Percentiles rank a stretch among this genome's conserved stretches.
phyloP scores from a whole-genome alignment of 768 basidiomycete genomes.

The Leccinum subtestaceum region DNA sequence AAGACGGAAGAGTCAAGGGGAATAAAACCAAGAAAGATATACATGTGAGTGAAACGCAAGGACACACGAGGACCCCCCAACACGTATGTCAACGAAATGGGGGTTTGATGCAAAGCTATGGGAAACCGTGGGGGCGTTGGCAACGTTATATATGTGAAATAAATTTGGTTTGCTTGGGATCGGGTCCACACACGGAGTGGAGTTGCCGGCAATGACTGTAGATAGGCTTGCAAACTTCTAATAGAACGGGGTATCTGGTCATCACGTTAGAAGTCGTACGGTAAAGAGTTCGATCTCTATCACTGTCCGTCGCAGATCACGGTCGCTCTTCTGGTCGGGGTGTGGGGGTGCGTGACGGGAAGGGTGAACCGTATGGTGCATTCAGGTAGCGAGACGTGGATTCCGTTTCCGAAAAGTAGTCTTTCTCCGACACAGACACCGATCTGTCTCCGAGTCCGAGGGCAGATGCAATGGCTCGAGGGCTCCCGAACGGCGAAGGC shows the following conservation, averaged over 20 bases:
- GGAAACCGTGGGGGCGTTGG: conserved; percentile 27
- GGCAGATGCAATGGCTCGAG: conserved; percentile 48
- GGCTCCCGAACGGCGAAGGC: conserved; percentile 49
- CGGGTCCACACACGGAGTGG: conserved; percentile 18
- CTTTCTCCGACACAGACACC: conserved; percentile 24
- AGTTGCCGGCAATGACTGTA: conserved; percentile 34
- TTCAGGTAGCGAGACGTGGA: conserved; percentile 45
- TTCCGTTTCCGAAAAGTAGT: conserved; percentile 39
- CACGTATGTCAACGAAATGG: conserved; percentile 8
- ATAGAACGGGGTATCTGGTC: conserved; percentile 33
- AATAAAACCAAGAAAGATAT: conserved; percentile 27
- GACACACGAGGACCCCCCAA: conserved; percentile 21
- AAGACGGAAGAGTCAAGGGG: conserved; percentile 9
- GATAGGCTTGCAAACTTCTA: conserved; percentile 33
- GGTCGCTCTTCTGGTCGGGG: conserved; percentile 36
- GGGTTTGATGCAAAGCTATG: conserved; percentile 24
- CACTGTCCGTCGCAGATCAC: conserved; percentile 20
- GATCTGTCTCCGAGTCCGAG: conserved; percentile 40
- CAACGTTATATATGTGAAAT: conserved; percentile 36
- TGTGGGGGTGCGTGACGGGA: conserved; percentile 48
- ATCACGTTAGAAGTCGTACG: conserved; percentile 36
- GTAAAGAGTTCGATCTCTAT: conserved; percentile 22
- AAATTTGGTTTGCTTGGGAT: conserved; percentile 31
- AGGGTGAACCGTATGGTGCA: conserved; percentile 50
- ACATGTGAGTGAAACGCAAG: conserved; percentile 6